Base-by-base conservation (phyloP, 805 yeast species). In the Hyphopichia homilentoma region DNA sequence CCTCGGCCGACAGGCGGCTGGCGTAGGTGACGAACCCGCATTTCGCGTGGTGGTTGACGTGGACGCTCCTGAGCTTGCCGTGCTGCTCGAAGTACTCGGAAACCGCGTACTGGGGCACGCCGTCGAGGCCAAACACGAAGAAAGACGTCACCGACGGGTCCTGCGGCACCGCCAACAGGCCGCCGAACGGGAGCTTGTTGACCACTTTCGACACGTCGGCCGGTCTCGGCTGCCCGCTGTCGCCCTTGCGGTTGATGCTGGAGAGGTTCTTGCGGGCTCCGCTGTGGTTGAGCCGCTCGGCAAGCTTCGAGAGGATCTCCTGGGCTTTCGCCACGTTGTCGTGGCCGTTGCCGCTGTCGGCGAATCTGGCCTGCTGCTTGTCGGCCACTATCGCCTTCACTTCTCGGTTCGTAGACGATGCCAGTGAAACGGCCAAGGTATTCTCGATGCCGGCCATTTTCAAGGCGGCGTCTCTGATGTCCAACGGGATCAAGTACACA, bases 391-490 rank as follows among this genome's bases (percentile, higher is more conserved):
- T 52, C 6, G 71, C 71, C 35, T 52, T 56, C 4, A 62, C 61
- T 43, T 65, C 71, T 12, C 51, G 37, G 33, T 60, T 57, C 27
- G 41, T 40, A 7, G 57, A 38, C 16, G 39, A 38, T 11, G 36
- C 27, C 13, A 26, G 30, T 6, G 45, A 33, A 13, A 2, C 54
- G 36, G 30, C 56, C 41, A 16, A 12, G 12, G 59, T 33, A 11
- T 29, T 45, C 11, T 44, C 67, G 11, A 69, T 61, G 11, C 80
- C 81, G 2, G 89, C 81, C 70, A 86, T 68, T 44, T 79, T 77
- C 46, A 88, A 55, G 4, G 95, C 84, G 1, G 86, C 79, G 48
- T 89, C 96, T 42, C 96, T 66, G 5, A 87, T 60, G 7, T 79
- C 76, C 12, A 87, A 53, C 0, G 95, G 86, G n/a, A 93, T 75